Conservation (phyloP, 2,329 filamentous ascomycete species). For the Dichotomopilus funicola region DNA sequence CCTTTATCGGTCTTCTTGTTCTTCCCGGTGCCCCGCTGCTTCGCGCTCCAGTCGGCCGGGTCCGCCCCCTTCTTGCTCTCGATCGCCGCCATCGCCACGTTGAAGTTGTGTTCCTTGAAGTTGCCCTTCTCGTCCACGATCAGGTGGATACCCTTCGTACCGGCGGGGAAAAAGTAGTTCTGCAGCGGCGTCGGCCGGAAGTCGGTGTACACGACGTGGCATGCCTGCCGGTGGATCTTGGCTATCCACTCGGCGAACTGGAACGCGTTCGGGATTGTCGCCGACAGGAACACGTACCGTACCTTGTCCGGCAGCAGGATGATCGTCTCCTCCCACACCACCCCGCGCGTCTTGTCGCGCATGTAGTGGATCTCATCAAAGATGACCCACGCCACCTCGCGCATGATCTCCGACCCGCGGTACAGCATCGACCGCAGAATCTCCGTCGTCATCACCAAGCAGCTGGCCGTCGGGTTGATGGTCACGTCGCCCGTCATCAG, state of each 20-base stretch:
- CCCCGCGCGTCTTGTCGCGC: slow-evolving; percentile 87
- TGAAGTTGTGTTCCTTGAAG: slow-evolving; percentile 96
- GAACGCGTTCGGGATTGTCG: slow-evolving; percentile 97
- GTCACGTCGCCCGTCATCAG: slow-evolving; percentile 99
- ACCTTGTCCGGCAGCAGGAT: slow-evolving; percentile 98
- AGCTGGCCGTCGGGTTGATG: slow-evolving; percentile 97
- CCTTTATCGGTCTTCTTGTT: slow-evolving; percentile 90
- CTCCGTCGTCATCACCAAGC: slow-evolving; percentile 98
- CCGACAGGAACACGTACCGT: slow-evolving; percentile 94
- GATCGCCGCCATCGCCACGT: slow-evolving; percentile 87
- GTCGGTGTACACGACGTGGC: slow-evolving; percentile 98
- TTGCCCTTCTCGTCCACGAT: slow-evolving; percentile 95
- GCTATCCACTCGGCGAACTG: slow-evolving; percentile 99
- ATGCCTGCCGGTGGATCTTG: slow-evolving; percentile 95
- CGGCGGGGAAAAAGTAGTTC: slow-evolving; percentile 94
- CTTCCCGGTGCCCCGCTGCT: slow-evolving; percentile 79
- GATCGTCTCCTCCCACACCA: slow-evolving; percentile 99
- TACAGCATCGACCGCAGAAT: slow-evolving; percentile 99
- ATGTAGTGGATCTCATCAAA: slow-evolving; percentile 99
- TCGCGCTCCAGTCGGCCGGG: slow-evolving; percentile 69
- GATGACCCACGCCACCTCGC: slow-evolving; percentile 95
- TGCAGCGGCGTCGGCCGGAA: slow-evolving; percentile 94
- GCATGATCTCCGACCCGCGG: slow-evolving; percentile 97
- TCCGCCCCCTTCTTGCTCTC: slow-evolving; percentile 83
- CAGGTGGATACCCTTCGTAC: slow-evolving; percentile 85